Evolutionary conservation across 179 eudicot species (phyloP).

Genomic region (Beta lomatogona): DNA sequence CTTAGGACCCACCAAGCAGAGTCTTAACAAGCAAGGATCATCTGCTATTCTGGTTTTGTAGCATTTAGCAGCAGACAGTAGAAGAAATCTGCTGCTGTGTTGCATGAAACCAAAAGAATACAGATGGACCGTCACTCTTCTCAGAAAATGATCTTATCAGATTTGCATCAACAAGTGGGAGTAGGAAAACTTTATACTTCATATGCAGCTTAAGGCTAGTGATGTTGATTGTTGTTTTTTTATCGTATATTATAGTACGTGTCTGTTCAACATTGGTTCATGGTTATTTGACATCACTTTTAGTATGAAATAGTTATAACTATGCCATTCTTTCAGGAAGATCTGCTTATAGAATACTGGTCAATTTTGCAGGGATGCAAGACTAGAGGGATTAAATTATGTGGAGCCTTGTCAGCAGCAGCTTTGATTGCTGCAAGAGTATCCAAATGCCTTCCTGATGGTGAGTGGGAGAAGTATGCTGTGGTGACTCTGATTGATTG

Average conservation of each 20-base stretch:
- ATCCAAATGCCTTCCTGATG: constrained; percentile 53
- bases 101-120: background rate
- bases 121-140: background rate
- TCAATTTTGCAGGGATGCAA: constrained; percentile 63
- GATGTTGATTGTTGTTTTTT: background rate
- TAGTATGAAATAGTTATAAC: background rate
- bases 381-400: constrained; percentile 63
- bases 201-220: background rate
- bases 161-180: background rate
- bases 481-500: constrained; percentile 80
- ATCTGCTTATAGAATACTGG: background rate
- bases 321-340: background rate
- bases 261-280: background rate
- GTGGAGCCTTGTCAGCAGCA: constrained; percentile 78
- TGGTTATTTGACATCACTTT: background rate
- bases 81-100: background rate
- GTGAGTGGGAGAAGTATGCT: constrained; percentile 79
- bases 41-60: background rate
- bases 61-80: background rate
- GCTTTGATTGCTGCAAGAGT: constrained; percentile 70
- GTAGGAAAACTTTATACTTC: background rate
- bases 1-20: background rate
- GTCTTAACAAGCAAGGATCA: background rate
- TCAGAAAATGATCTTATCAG: constrained; percentile 3
- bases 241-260: background rate